Conservation (phyloP, 106 monocot species). For the Apostasia ramifera region DNA sequence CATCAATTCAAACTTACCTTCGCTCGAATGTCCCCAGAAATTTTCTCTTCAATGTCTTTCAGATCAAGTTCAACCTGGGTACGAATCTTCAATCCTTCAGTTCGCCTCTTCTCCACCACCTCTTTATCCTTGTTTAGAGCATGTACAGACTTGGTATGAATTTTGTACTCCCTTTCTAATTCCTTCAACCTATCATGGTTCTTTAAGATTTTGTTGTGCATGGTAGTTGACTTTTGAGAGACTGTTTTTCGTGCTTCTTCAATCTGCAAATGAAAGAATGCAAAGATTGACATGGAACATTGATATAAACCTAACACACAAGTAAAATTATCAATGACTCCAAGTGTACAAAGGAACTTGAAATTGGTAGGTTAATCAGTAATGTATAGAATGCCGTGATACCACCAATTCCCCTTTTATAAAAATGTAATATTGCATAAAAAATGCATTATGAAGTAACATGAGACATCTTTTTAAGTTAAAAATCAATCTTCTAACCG, state of each 20-base stretch:
- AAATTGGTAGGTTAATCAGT: neutral
- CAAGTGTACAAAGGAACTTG: neutral
- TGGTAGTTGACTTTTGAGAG: slow-evolving; percentile 59
- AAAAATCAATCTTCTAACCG: neutral
- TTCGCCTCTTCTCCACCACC: slow-evolving; percentile 47
- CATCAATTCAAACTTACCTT: slow-evolving; percentile 45
- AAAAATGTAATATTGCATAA: neutral
- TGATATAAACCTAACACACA: too few species aligned
- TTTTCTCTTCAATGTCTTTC: slow-evolving; percentile 84
- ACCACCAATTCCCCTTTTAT: neutral
- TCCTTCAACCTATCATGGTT: slow-evolving; percentile 61
- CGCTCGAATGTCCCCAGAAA: slow-evolving; percentile 43
- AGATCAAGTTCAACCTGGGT: slow-evolving; percentile 89
- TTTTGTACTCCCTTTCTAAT: slow-evolving; percentile 68
- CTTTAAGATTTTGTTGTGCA: slow-evolving; percentile 60
- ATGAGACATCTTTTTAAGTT: neutral
- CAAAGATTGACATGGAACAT: neutral
- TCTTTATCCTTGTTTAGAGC: slow-evolving; percentile 69
- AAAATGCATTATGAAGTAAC: neutral
- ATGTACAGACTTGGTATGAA: slow-evolving; percentile 67
- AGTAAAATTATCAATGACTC: neutral
- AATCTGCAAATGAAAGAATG: slow-evolving; percentile 35
- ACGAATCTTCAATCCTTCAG: slow-evolving; percentile 57
- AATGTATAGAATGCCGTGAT: too few species aligned
- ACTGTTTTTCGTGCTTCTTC: slow-evolving; percentile 67